phyloP scores from a whole-genome alignment of 2,329 filamentous ascomycete genomes.

The Penicillium nordicum region DNA sequence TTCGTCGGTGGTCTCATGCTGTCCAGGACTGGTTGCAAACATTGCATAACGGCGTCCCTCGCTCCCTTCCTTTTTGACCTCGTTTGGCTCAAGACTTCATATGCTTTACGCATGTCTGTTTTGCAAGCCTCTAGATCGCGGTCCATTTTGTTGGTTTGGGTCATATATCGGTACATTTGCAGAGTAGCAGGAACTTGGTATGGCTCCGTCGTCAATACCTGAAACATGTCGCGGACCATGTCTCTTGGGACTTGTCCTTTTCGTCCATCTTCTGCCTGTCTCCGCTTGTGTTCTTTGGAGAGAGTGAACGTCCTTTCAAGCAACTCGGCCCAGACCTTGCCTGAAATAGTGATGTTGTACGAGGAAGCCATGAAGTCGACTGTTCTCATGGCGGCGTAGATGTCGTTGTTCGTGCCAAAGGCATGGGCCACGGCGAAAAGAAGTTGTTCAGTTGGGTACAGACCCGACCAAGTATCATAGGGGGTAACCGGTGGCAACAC shows the following conservation, averaged over 20 bases:
- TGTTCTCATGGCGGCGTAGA: slow-evolving; percentile 57
- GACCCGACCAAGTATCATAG: slow-evolving; percentile 50
- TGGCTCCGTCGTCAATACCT: slow-evolving; percentile 57
- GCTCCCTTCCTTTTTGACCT: slow-evolving; percentile 27
- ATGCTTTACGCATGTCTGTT: slow-evolving; percentile 29
- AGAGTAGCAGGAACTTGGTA: slow-evolving; percentile 58
- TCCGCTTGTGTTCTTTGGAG: slow-evolving; percentile 31
- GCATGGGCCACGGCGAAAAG: slow-evolving; percentile 65
- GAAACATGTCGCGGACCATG: slow-evolving; percentile 55
- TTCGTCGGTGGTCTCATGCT: background rate
- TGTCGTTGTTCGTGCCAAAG: slow-evolving; percentile 64
- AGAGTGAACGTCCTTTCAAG: slow-evolving; percentile 65
- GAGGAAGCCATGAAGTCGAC: slow-evolving; percentile 61
- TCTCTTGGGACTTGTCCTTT: slow-evolving; percentile 38
- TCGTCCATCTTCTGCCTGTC: slow-evolving; percentile 3
- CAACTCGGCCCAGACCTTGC: slow-evolving; percentile 62
- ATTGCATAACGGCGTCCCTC: slow-evolving; percentile 23
- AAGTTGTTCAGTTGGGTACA: slow-evolving; percentile 58
- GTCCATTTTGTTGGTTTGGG: slow-evolving; percentile 27
- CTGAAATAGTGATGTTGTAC: slow-evolving; percentile 58
- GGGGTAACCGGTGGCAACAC: slow-evolving; percentile 34
- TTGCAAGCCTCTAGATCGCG: slow-evolving; percentile 22
- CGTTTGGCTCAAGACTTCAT: slow-evolving; percentile 29
- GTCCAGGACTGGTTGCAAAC: slow-evolving; percentile 16
- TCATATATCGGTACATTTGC: slow-evolving; percentile 48